These are phyloP conservation scores for Dorcoceras hygrometricum DNA, from an alignment of 257 asterid species.

Conservation along the genomic window DNA sequence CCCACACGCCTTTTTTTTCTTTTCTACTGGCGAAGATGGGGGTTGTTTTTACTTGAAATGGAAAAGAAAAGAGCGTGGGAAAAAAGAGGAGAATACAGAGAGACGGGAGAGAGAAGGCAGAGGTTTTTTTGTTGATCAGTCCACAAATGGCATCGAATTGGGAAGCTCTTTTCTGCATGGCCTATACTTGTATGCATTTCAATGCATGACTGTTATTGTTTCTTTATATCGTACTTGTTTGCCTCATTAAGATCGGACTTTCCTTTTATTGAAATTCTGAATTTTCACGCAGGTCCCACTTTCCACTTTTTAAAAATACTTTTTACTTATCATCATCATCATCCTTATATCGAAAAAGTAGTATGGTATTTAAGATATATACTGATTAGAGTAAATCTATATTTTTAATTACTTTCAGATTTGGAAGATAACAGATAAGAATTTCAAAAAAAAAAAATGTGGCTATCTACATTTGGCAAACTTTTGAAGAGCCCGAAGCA, in stretches of 20 bases:
- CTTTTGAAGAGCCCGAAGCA: background rate
- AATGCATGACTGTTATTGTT: background rate
- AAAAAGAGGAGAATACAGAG: slow-evolving; percentile 33
- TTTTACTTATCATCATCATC: too few species aligned
- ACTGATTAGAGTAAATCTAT: background rate
- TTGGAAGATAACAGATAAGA: background rate
- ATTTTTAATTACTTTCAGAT: too few species aligned
- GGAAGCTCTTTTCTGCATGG: slow-evolving; percentile 61
- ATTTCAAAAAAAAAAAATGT: too few species aligned
- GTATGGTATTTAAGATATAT: too few species aligned
- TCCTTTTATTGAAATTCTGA: background rate
- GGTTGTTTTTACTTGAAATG: slow-evolving; percentile 31
- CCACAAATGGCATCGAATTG: slow-evolving; percentile 80
- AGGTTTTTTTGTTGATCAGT: slow-evolving; percentile 36
- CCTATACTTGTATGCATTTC: slow-evolving; percentile 32
- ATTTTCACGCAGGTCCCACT: background rate
- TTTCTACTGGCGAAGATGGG: background rate
- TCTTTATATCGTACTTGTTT: background rate
- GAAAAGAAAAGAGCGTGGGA: slow-evolving; percentile 16
- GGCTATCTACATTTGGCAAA: background rate
- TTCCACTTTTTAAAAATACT: background rate
- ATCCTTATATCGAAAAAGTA: too few species aligned
- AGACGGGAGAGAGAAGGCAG: slow-evolving; percentile 33
- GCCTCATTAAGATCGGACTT: background rate
- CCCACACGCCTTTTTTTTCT: background rate